phyloP scores from a whole-genome alignment of 768 basidiomycete species.

The Russula emetica region DNA sequence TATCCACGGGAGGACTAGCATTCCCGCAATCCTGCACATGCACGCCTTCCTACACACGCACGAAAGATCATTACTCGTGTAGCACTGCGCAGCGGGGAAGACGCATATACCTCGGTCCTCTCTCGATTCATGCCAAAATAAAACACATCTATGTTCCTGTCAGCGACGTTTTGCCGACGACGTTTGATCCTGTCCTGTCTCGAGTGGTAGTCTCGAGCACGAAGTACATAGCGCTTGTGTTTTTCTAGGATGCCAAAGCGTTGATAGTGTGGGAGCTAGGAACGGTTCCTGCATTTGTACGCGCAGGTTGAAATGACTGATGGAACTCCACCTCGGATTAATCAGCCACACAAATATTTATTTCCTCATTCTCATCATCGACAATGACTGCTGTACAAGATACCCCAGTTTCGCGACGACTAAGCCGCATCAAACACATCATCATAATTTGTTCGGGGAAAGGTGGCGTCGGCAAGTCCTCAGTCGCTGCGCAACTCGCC shows the following conservation, averaged over 20 bases:
- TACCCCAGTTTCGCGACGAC: conserved; percentile 65
- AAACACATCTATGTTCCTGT: conserved; percentile 98
- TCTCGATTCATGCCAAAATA: conserved; percentile 94
- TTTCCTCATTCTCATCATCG: neutral
- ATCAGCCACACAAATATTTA: neutral
- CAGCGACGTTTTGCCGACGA: conserved; percentile 82
- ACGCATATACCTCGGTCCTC: conserved; percentile 57
- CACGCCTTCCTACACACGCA: conserved; percentile 59
- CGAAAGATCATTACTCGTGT: neutral
- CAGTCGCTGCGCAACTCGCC: conserved; percentile 86
- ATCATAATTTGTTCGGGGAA: conserved; percentile 95
- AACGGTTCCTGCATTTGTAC: conserved; percentile 87
- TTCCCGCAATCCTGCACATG: conserved; percentile 87
- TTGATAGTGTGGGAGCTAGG: conserved; percentile 79
- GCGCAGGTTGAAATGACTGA: too few species aligned
- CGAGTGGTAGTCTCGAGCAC: conserved; percentile 92
- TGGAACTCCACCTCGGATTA: neutral
- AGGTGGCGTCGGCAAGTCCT: conserved; percentile 99
- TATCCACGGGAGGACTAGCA: conserved; percentile 74
- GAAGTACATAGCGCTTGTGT: conserved; percentile 95
- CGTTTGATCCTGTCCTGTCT: conserved; percentile 86
- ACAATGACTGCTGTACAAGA: conserved; percentile 33
- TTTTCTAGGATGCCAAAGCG: conserved; percentile 93
- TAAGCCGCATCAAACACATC: conserved; percentile 73
- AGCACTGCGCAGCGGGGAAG: neutral